These are phyloP conservation scores for Lichtheimia corymbifera DNA, from an alignment of 371 early-diverging fungal species.

Conservation along the genomic window DNA sequence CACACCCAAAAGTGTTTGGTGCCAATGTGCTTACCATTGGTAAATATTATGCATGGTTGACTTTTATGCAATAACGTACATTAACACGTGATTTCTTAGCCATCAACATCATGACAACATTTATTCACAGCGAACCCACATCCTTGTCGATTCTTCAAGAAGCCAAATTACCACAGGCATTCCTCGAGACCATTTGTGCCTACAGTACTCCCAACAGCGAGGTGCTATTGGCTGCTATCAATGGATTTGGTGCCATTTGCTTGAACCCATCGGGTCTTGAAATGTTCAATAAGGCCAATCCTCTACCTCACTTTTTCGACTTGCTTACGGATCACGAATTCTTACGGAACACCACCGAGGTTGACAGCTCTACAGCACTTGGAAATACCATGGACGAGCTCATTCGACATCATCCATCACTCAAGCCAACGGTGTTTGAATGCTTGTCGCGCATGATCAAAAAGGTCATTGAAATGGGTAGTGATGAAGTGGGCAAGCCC, in stretches of 20 bases:
- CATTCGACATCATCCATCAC: constrained; percentile 90
- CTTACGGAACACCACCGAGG: constrained; percentile 75
- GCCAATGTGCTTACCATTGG: constrained; percentile 69
- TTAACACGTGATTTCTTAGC: constrained; percentile 41
- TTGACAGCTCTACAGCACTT: constrained; percentile 77
- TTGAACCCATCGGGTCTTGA: constrained; percentile 86
- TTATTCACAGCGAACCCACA: constrained; percentile 97
- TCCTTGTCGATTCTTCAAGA: constrained; percentile 91
- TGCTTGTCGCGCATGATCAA: constrained; percentile 70
- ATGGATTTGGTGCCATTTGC: constrained; percentile 95
- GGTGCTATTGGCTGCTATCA: constrained; percentile 81
- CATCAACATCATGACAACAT: constrained; percentile 90
- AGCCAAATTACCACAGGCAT: constrained; percentile 79
- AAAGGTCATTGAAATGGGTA: constrained; percentile 50
- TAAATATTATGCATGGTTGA: constrained; percentile 31
- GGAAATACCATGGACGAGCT: constrained; percentile 94
- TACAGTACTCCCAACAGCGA: constrained; percentile 75
- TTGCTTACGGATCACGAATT: constrained; percentile 80
- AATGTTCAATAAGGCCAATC: constrained; percentile 70
- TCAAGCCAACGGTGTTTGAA: constrained; percentile 73
- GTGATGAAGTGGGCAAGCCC: constrained; percentile 36
- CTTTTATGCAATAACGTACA: background rate
- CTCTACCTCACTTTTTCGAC: constrained; percentile 74
- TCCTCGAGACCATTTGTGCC: constrained; percentile 67
- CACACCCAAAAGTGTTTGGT: constrained; percentile 75